Percentiles rank a stretch among this genome's conserved stretches.
Evolutionary conservation across 495 filamentous ascomycete genomes (phyloP).

Genomic region (Rostrohypoxylon terebratum): DNA sequence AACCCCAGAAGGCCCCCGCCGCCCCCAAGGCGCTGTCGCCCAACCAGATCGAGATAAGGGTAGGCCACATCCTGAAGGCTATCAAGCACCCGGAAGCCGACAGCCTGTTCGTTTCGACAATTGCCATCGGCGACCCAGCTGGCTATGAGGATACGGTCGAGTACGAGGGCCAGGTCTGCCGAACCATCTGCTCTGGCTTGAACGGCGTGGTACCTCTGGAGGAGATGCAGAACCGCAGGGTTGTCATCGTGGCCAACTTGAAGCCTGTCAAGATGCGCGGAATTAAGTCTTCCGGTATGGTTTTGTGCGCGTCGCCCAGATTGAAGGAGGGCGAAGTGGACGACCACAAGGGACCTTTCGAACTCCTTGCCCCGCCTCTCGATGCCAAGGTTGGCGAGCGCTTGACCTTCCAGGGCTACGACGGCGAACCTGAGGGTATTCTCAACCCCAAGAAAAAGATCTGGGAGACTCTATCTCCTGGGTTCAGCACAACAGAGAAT

Average conservation of each 20-base stretch:
- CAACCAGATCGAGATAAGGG: slow-evolving; percentile 88
- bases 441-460: slow-evolving; percentile 99
- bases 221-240: slow-evolving; percentile 96
- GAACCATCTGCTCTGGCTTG: slow-evolving; percentile 95
- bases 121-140: slow-evolving; percentile 89
- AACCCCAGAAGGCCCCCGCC: slow-evolving; percentile 73
- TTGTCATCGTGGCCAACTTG: slow-evolving; percentile 94
- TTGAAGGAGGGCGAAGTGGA: slow-evolving; percentile 82
- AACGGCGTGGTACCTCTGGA: slow-evolving; percentile 91
- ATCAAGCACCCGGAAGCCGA: slow-evolving; percentile 96
- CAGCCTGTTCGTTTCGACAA: slow-evolving; percentile 94
- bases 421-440: slow-evolving; percentile 88
- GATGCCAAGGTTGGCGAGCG: slow-evolving; percentile 83
- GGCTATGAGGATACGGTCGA: slow-evolving; percentile 88
- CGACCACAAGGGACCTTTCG: slow-evolving; percentile 88
- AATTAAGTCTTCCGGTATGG: slow-evolving; percentile 95
- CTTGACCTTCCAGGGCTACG: slow-evolving; percentile 93
- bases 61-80: slow-evolving; percentile 96
- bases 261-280: slow-evolving; percentile 99
- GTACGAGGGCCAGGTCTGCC: slow-evolving; percentile 86
- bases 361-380: slow-evolving; percentile 88
- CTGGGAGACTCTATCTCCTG: slow-evolving; percentile 95
- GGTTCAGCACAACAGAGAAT: slow-evolving; percentile 84
- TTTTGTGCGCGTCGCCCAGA: slow-evolving; percentile 89
- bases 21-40: slow-evolving; percentile 80